Evolutionary conservation across 2,329 filamentous ascomycete species (phyloP).

Genomic region (Ceratocystis colombiana): DNA sequence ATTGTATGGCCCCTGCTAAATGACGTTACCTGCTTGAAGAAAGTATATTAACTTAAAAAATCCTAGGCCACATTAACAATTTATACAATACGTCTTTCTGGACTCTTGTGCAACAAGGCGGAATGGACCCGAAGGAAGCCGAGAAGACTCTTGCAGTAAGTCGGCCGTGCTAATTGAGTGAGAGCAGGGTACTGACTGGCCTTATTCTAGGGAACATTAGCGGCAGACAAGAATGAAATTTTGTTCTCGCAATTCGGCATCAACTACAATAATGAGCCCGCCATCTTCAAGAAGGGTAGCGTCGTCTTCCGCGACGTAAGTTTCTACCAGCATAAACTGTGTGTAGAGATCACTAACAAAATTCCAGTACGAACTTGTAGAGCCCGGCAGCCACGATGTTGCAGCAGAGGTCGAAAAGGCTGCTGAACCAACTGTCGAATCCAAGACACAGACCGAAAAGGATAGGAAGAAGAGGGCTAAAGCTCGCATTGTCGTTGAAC

Average conservation of each 20-base stretch:
- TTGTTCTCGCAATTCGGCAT: constrained; percentile 79
- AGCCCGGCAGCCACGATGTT: constrained; percentile 43
- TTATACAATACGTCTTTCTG: constrained; percentile 97
- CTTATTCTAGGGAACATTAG: constrained; percentile 58
- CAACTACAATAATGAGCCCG: constrained; percentile 95
- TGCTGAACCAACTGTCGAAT: constrained; percentile 45
- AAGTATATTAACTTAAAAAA: constrained; percentile 25
- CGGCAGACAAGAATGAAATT: constrained; percentile 91
- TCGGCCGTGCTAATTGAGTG: background rate
- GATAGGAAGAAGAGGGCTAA: constrained; percentile 72
- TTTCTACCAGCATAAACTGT: constrained; percentile 18
- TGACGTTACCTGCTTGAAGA: background rate
- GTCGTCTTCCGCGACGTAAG: constrained; percentile 73
- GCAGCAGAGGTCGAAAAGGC: constrained; percentile 40
- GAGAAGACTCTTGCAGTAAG: constrained; percentile 66
- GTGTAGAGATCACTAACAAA: constrained; percentile 1
- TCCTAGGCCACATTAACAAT: constrained; percentile 85
- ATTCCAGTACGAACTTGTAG: constrained; percentile 58
- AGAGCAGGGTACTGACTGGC: constrained; percentile 27
- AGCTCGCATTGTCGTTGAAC: constrained; percentile 68
- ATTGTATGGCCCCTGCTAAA: constrained; percentile 54
- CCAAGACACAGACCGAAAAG: constrained; percentile 73
- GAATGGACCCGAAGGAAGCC: constrained; percentile 64
- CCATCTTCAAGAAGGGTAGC: constrained; percentile 88
- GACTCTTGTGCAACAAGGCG: constrained; percentile 70